Evolutionary conservation across 129 eudicot species (phyloP).

Genomic region (Deinandra increscens): DNA sequence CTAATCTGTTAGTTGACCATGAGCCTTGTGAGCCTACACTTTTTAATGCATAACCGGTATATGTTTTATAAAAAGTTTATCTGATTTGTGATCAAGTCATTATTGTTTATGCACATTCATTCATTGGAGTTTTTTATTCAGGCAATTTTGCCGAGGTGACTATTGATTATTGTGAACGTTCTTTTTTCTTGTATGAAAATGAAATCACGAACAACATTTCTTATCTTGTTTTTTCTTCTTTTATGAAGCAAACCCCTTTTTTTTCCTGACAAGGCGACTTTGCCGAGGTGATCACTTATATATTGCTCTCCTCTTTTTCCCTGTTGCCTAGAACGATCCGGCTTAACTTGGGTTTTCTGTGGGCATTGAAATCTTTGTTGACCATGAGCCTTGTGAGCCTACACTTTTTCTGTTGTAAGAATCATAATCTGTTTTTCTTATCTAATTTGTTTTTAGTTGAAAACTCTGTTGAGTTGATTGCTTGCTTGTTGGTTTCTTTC

Average conservation of each 20-base stretch:
- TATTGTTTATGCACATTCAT: no score
- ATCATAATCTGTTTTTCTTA: background rate
- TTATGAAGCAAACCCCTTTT: background rate
- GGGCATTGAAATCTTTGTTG: background rate
- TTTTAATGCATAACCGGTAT: no score
- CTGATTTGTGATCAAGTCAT: no score
- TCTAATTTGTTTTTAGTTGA: background rate
- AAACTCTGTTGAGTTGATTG: constrained; percentile 84
- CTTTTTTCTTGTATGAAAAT: no score
- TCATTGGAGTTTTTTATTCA: no score
- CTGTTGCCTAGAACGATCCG: constrained; percentile 46
- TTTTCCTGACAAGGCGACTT: constrained; percentile 43
- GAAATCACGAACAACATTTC: no score
- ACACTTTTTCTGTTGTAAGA: background rate
- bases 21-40: background rate
- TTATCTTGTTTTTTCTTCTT: background rate
- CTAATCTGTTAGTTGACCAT: background rate
- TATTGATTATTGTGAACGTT: no score
- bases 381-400: constrained; percentile 3
- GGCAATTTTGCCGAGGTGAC: background rate
- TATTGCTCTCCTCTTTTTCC: constrained; percentile 70
- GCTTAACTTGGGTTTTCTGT: background rate
- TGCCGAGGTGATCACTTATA: constrained; percentile 66
- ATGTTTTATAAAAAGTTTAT: no score
- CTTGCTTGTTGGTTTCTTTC: constrained; percentile 45